Evolutionary conservation across 495 filamentous ascomycete genomes (phyloP).

Genomic region (Terfezia claveryi): DNA sequence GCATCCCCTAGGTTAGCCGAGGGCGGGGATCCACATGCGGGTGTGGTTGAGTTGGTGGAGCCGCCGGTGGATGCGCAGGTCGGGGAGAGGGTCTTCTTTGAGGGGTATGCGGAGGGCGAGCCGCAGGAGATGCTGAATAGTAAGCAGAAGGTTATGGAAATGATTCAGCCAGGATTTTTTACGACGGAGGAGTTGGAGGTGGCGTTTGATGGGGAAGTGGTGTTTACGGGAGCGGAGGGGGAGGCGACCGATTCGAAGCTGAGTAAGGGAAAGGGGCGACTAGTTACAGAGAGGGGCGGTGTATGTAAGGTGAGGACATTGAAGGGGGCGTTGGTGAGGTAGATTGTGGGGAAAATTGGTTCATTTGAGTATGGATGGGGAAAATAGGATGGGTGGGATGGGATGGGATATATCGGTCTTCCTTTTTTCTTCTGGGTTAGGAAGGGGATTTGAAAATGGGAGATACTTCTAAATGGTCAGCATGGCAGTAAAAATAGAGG

Average conservation of each 20-base stretch:
- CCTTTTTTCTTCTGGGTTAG: too few species aligned
- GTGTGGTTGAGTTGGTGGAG: slow-evolving; percentile 58
- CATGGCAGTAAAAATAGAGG: too few species aligned
- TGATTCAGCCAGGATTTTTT: slow-evolving; percentile 78
- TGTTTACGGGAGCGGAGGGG: slow-evolving; percentile 37
- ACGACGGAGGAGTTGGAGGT: slow-evolving; percentile 63
- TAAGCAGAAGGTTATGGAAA: slow-evolving; percentile 99
- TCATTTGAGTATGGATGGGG: too few species aligned
- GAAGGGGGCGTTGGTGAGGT: slow-evolving; percentile 49
- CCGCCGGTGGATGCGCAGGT: slow-evolving; percentile 60
- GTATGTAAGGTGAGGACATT: slow-evolving; percentile 52
- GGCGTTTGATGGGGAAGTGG: slow-evolving; percentile 43
- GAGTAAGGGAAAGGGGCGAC: slow-evolving; percentile 42
- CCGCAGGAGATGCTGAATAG: slow-evolving; percentile 86
- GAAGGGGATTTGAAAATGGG: too few species aligned
- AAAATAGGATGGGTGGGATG: too few species aligned
- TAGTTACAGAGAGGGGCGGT: slow-evolving; percentile 48
- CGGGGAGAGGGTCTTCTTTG: slow-evolving; percentile 75
- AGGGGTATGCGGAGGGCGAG: slow-evolving; percentile 72
- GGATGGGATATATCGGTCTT: too few species aligned
- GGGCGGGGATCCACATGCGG: slow-evolving; percentile 59
- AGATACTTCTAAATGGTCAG: too few species aligned
- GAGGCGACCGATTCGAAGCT: slow-evolving; percentile 29
- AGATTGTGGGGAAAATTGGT: slow-evolving; percentile 6
- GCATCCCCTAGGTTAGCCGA: slow-evolving; percentile 62